phyloP scores from a whole-genome alignment of 2,329 filamentous ascomycete species.

The Decorospora gaudefroyi region DNA sequence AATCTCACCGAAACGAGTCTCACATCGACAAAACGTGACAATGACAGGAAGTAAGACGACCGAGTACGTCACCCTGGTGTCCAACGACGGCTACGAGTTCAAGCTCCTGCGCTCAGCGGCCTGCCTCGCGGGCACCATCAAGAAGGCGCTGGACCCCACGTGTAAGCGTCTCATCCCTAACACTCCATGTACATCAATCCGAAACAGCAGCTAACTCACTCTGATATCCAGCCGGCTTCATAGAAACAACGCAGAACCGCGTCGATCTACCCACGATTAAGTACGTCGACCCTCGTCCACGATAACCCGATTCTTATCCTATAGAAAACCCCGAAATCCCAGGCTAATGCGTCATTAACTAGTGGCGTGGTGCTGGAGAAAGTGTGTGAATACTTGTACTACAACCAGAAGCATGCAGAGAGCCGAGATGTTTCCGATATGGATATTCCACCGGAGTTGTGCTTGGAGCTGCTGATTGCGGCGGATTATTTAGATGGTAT shows the following conservation, averaged over 20 bases:
- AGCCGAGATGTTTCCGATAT: constrained; percentile 76
- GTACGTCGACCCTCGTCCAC: constrained; percentile 52
- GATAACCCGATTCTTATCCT: too few relatives aligned
- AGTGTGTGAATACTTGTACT: constrained; percentile 81
- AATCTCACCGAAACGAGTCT: not conserved
- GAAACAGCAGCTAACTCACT: not conserved
- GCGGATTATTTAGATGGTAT: constrained; percentile 68
- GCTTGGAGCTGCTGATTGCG: constrained; percentile 75
- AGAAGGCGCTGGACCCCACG: constrained; percentile 72
- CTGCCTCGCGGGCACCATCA: constrained; percentile 71
- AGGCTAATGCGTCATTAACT: constrained; percentile 17
- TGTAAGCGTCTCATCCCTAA: constrained; percentile 57
- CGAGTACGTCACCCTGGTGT: constrained; percentile 78
- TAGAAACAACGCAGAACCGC: constrained; percentile 66
- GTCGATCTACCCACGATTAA: constrained; percentile 74
- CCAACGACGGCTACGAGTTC: constrained; percentile 76
- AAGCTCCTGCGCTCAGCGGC: constrained; percentile 73
- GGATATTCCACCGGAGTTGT: constrained; percentile 78
- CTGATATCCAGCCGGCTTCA: constrained; percentile 61
- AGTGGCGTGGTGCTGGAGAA: constrained; percentile 78
- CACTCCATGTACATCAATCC: not conserved
- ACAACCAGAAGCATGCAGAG: constrained; percentile 74
- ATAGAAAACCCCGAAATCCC: too few relatives aligned
- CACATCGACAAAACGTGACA: not conserved
- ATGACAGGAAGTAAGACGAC: constrained; percentile 46